Base-by-base conservation (phyloP, 2,329 filamentous ascomycete genomes). In the Colletotrichum zoysiae region DNA sequence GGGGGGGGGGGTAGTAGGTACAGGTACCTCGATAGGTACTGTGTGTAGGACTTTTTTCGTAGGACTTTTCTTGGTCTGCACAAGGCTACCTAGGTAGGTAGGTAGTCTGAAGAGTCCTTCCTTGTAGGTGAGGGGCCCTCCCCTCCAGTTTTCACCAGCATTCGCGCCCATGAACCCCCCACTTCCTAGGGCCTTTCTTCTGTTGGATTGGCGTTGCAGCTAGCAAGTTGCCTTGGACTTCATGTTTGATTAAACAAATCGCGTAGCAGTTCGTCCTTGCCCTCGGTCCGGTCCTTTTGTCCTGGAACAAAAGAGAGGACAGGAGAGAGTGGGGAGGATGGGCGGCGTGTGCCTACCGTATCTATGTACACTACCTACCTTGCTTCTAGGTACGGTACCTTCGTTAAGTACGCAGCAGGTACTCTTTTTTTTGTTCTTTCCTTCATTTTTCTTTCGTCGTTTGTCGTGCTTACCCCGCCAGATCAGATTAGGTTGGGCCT, bases 381-480 rank as follows among this genome's bases (percentile, higher is more conserved):
- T 14, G 38, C 30, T 30, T 30, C 3, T 30, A 30, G 30, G 30
- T 30, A 30, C 30, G 30, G 30, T 30, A 30, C 30, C 30, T 30
- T 30, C 30, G 30, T 30, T 30, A 30, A 3, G 30, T 30, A 30
- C 30, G 30, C 30, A 30, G 30, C 30, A 30, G 30, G 30, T 30
- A 30, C 18, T 56, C 38, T 55, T 18, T 33, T 35, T n/a, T 60
- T 30, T 7, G 3, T 16, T 46, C 26, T 62, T 53, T 16, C 35
- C 50, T 9, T 65, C 46, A 3, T 55, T 26, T 33, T n/a, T 61
- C 56, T 33, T 62, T 26, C 33, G 14, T 16, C 26, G 65, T 60
- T n/a, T 70, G 18, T 55, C 23, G 65, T 60, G 65, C 65, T 59
- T 64, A 69, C 59, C 69, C 69, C 65, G 65, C 59, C 59, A 69